These are phyloP conservation scores for Chloroidium sp. DNA, from an alignment of 163 green algal genomes.

Conservation along the genomic window DNA sequence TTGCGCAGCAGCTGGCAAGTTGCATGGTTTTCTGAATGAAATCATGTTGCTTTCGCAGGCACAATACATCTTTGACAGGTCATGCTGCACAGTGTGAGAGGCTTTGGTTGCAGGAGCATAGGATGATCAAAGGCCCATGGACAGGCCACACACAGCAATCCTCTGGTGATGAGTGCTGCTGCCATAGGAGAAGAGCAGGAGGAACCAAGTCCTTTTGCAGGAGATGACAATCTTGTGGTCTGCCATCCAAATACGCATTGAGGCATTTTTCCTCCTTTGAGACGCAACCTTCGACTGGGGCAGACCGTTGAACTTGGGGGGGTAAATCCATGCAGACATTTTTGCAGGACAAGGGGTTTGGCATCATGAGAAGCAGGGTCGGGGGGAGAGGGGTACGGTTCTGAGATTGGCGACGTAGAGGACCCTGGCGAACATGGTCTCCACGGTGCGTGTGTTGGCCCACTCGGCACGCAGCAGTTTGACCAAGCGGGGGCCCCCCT, in stretches of 20 bases:
- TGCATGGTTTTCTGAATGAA: too few relatives aligned
- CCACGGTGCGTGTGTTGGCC: conserved; percentile 18
- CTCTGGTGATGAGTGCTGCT: too few relatives aligned
- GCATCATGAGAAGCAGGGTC: not conserved
- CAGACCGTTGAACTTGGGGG: not conserved
- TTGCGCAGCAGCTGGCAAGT: too few relatives aligned
- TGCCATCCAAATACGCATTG: not conserved
- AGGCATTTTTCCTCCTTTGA: not conserved
- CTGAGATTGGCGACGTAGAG: conserved; percentile 49
- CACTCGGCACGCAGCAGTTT: conserved; percentile 46
- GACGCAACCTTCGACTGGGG: not conserved
- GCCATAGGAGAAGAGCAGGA: too few relatives aligned
- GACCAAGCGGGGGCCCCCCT: conserved; percentile 5
- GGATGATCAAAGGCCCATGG: too few relatives aligned
- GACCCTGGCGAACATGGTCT: conserved; percentile 35
- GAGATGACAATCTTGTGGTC: too few relatives aligned
- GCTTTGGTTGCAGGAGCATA: too few relatives aligned
- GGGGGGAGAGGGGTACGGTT: conserved; percentile 10
- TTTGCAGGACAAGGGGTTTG: not conserved
- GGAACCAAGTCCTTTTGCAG: too few relatives aligned
- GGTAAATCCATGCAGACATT: not conserved
- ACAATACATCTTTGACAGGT: too few relatives aligned
- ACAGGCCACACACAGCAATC: too few relatives aligned
- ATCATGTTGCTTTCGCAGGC: too few relatives aligned
- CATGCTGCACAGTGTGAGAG: too few relatives aligned